phyloP scores from a whole-genome alignment of 2,329 filamentous ascomycete species.

The Neophaeococcomyces aloes region DNA sequence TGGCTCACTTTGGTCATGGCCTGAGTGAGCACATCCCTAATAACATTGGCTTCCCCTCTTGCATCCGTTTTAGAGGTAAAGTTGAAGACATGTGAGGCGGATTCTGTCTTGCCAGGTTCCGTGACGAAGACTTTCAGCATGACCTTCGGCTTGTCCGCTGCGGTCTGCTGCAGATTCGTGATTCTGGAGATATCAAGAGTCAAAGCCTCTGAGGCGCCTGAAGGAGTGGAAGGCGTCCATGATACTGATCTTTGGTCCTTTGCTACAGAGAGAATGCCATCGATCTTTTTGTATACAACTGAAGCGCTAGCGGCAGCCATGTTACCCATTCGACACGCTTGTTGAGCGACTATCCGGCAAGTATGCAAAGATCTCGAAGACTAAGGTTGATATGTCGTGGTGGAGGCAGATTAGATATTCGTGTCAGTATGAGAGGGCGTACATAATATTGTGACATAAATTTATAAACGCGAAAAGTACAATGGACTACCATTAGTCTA shows the following conservation, averaged over 20 bases:
- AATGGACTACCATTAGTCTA: too few species aligned
- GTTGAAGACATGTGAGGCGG: slow-evolving; percentile 70
- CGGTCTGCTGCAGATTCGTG: slow-evolving; percentile 90
- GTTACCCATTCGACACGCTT: too few species aligned
- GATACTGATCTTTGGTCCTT: slow-evolving; percentile 62
- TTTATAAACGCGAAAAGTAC: too few species aligned
- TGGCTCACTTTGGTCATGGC: slow-evolving; percentile 63
- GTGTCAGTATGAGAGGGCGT: too few species aligned
- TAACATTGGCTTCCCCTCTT: slow-evolving; percentile 69
- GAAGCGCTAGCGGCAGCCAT: slow-evolving; percentile 56
- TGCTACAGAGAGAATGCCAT: slow-evolving; percentile 69
- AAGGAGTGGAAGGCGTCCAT: slow-evolving; percentile 63
- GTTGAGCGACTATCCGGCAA: too few species aligned
- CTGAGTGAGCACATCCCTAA: slow-evolving; percentile 60
- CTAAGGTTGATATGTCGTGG: too few species aligned
- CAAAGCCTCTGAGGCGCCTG: slow-evolving; percentile 52
- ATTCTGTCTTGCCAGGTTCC: slow-evolving; percentile 45
- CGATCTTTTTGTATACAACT: slow-evolving; percentile 88
- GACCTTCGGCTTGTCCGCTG: slow-evolving; percentile 75
- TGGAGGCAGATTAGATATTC: too few species aligned
- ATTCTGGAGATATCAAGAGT: slow-evolving; percentile 65
- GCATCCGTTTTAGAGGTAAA: slow-evolving; percentile 72
- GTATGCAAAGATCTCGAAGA: too few species aligned
- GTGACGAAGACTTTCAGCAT: slow-evolving; percentile 88
- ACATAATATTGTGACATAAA: too few species aligned